phyloP scores from a whole-genome alignment of 306 rosid genomes.

The Rubus parviflorus region DNA sequence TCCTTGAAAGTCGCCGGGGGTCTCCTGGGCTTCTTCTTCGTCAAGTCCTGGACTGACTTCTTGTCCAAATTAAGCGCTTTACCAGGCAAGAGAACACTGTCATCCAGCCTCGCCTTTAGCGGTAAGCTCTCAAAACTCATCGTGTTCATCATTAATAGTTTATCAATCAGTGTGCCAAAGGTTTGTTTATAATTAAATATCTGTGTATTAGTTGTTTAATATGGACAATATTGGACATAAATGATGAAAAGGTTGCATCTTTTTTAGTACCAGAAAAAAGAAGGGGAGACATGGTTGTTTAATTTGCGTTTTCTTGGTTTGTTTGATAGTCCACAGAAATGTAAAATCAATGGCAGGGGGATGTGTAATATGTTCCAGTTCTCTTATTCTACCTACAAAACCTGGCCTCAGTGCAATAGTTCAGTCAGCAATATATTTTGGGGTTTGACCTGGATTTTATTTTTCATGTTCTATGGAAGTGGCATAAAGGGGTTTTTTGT shows the following conservation, averaged over 20 bases:
- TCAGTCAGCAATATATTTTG: too few relatives aligned
- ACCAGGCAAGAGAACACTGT: constrained; percentile 93
- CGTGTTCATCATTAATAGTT: not conserved
- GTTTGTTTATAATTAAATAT: too few relatives aligned
- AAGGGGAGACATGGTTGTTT: not conserved
- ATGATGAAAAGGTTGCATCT: constrained; percentile 1
- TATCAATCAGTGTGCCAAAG: too few relatives aligned
- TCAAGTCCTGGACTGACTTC: constrained; percentile 73
- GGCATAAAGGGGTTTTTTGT: too few relatives aligned
- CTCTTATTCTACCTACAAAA: too few relatives aligned
- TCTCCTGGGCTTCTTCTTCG: constrained; percentile 79
- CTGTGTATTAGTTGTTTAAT: not conserved
- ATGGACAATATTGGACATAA: not conserved
- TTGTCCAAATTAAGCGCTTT: constrained; percentile 63
- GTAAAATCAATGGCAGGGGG: constrained; percentile 57
- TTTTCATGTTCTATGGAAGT: too few relatives aligned
- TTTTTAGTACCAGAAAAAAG: constrained; percentile 1
- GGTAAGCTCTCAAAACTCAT: constrained; percentile 39
- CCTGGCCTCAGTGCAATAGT: too few relatives aligned
- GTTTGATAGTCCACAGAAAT: not conserved
- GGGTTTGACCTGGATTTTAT: too few relatives aligned
- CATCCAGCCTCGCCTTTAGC: constrained; percentile 90
- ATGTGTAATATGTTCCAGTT: too few relatives aligned
- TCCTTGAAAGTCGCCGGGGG: constrained; percentile 86
- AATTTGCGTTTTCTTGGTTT: constrained; percentile 1